Evolutionary conservation across 2,329 filamentous ascomycete genomes (phyloP), one percentile per base, ranked within the genome.

Genomic region (Pyricularia sp.): DNA sequence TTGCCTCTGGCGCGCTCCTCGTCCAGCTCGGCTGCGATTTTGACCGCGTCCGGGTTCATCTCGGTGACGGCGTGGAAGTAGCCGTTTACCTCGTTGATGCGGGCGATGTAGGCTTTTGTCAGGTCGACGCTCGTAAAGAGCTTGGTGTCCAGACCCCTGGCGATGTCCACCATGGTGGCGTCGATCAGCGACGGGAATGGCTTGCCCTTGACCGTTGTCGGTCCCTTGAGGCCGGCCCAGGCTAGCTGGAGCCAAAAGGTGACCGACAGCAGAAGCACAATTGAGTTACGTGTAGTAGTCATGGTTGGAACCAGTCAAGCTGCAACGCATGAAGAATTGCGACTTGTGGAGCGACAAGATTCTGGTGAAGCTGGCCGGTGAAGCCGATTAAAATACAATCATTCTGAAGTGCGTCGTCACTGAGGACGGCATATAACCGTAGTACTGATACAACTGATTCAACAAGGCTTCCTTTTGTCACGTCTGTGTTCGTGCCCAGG

Each of bases 91-190:
- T 78, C 75, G 12, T 70, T 36, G 65, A 81, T 80, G 20, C 73
- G 70, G n/a, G 69, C 68, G 0, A 74, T 70, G 66, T 76, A 76
- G 1, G 73, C 72, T 28, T 75, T 74, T 20, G 79, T 76, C 5
- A 81, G 73, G 67, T 80, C 78, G 2, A 78, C 75, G 42, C 76
- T 78, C 3, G 78, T 79, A 67, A 81, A 79, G 0, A 75, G 72
- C 11, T 75, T 72, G 0, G 64, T 68, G 31, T 77, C 73, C 12
- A 81, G 71, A 3, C 77, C 79, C 20, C 72, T 68, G 9, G 71
- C 68, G 17, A 81, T 70, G 64, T 80, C 76, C 2, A 77, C 76
- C 0, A 80, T 70, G 2, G 76, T 78, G 2, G 75, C 77, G 20
- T 78, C 73, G 25, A 76, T 72, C 17, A 80, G 74, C 6, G 74